Evolutionary conservation across 164 flowering plant species (phyloP).

Genomic region (Umbilicus rupestris): DNA sequence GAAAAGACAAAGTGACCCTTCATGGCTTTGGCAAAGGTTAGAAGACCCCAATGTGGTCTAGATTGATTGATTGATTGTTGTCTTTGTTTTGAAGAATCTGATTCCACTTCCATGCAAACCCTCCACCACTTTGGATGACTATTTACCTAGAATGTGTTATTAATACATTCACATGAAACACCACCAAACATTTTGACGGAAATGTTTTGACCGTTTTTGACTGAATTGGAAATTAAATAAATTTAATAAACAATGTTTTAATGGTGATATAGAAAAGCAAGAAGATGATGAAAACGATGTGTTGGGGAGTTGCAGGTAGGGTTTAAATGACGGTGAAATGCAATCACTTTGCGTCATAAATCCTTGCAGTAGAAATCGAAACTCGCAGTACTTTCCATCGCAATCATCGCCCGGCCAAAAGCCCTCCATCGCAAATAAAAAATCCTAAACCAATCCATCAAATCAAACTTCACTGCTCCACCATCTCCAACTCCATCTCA

Average conservation of each 20-base stretch:
- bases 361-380: neutral
- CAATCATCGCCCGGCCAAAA: constrained; percentile 2
- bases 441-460: neutral
- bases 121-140: neutral
- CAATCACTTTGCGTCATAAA: constrained; percentile 1
- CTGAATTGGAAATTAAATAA: too few species aligned
- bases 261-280: too few species aligned
- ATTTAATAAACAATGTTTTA: too few species aligned
- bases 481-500: neutral
- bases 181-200: neutral
- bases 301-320: neutral
- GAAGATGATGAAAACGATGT: neutral
- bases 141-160: neutral
- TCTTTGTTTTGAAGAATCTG: constrained; percentile 1
- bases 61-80: neutral
- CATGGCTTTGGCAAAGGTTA: constrained; percentile 3
- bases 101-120: neutral
- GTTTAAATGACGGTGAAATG: neutral
- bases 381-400: constrained; percentile 3
- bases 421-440: neutral
- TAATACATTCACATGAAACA: constrained; percentile 1
- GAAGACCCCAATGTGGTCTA: neutral
- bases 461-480: neutral
- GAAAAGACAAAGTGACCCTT: constrained; percentile 6
- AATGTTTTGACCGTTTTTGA: too few species aligned